These are phyloP conservation scores for Tylopilus plumbeoviolaceoides DNA, from an alignment of 768 basidiomycete species.

Conservation along the genomic window DNA sequence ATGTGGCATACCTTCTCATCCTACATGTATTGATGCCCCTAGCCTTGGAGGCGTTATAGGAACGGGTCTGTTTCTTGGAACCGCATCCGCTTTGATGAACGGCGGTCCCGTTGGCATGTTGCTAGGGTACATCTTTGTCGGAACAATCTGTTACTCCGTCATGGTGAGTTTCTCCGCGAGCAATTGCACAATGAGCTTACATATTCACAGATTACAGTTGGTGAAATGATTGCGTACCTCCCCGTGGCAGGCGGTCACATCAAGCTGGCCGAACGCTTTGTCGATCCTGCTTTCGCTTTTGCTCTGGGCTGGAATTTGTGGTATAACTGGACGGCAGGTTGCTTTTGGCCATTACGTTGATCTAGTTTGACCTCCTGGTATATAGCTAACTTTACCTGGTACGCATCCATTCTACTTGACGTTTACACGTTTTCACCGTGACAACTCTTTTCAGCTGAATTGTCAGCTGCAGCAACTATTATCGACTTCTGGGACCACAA, in stretches of 20 bases:
- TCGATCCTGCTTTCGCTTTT: constrained; percentile 35
- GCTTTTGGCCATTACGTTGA: constrained; percentile 3
- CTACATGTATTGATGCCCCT: not conserved
- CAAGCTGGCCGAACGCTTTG: no score
- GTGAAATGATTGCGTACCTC: no score
- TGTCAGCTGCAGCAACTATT: constrained; percentile 47
- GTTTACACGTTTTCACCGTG: not conserved
- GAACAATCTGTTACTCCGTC: constrained; percentile 30
- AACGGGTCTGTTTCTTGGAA: constrained; percentile 30
- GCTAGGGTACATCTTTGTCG: constrained; percentile 35
- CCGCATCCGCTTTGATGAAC: constrained; percentile 26
- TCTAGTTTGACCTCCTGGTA: not conserved
- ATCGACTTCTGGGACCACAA: constrained; percentile 41
- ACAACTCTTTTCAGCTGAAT: constrained; percentile 29
- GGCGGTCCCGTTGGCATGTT: constrained; percentile 43
- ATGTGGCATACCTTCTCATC: not conserved
- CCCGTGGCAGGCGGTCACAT: no score
- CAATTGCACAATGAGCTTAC: not conserved
- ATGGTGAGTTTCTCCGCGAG: constrained; percentile 23
- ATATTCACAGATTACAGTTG: constrained; percentile 21
- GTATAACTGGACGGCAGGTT: not conserved
- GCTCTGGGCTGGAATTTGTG: constrained; percentile 23
- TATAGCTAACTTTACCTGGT: constrained; percentile 9
- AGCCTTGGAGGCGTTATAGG: constrained; percentile 36
- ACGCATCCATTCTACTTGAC: not conserved